These are phyloP conservation scores for Xylariaceae sp. DNA, from an alignment of 2,329 filamentous ascomycete species.

Conservation along the genomic window DNA sequence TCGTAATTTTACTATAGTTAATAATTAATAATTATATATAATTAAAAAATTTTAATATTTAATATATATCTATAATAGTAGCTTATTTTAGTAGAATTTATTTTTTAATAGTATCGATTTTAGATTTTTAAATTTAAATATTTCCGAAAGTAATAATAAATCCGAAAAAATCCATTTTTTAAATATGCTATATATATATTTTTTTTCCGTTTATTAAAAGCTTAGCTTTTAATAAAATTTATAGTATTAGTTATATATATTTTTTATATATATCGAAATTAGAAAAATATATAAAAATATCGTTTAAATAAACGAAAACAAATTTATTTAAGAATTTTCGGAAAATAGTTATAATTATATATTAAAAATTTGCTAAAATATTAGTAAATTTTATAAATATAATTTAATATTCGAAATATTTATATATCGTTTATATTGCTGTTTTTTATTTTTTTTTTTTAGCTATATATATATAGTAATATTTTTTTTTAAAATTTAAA, in stretches of 20 bases:
- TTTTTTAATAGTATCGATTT: slow-evolving; percentile 1
- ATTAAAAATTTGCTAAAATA: neutral
- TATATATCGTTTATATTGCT: neutral
- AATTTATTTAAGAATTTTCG: neutral
- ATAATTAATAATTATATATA: slow-evolving; percentile 1
- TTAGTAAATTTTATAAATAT: neutral
- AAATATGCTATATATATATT: neutral
- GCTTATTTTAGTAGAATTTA: neutral
- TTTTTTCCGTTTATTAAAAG: neutral
- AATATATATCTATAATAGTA: slow-evolving; percentile 1
- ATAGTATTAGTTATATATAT: neutral
- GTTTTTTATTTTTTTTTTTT: slow-evolving; percentile 6
- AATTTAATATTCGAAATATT: neutral
- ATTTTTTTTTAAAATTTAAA: slow-evolving; percentile 3
- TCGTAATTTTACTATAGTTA: neutral
- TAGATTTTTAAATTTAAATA: slow-evolving; percentile 4
- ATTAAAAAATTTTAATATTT: neutral
- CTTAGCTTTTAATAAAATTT: no score
- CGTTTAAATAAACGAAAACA: neutral
- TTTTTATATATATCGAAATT: slow-evolving; percentile 1
- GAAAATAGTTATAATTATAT: neutral
- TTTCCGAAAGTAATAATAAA: neutral
- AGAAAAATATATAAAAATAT: slow-evolving; percentile 3
- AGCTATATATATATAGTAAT: neutral
- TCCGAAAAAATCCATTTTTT: slow-evolving; percentile 3